Percentiles rank a stretch among this genome's conserved stretches.
Conservation (phyloP, 2,329 filamentous ascomycete genomes). For the Epichloe glyceriae region DNA sequence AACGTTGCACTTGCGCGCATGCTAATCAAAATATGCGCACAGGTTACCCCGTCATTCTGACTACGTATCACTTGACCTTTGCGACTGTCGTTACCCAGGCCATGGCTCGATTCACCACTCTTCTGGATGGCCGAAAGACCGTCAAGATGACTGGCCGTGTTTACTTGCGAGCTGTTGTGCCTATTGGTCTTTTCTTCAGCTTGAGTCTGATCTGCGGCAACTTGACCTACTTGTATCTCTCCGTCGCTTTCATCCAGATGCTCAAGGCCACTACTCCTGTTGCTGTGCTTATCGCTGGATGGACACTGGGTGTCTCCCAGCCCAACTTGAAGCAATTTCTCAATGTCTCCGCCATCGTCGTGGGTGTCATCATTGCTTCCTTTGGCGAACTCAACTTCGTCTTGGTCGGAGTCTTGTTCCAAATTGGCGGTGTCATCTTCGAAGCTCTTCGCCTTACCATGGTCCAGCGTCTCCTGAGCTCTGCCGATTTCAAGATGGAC, state of each 20-base stretch:
- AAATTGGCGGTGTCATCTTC: constrained; percentile 65
- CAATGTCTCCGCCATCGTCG: constrained; percentile 88
- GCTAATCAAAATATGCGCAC: constrained; percentile 4
- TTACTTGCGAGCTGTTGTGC: constrained; percentile 85
- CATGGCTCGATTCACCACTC: constrained; percentile 74
- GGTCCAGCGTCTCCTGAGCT: constrained; percentile 72
- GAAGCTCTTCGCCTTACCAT: constrained; percentile 74
- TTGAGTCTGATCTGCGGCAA: constrained; percentile 94
- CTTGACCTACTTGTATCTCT: constrained; percentile 87
- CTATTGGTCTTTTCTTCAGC: constrained; percentile 92
- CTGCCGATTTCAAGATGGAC: constrained; percentile 83
- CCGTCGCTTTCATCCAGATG: constrained; percentile 98
- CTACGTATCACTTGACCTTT: constrained; percentile 90
- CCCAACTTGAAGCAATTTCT: constrained; percentile 77
- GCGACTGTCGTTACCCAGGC: constrained; percentile 90
- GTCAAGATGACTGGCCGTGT: constrained; percentile 95
- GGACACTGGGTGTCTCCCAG: constrained; percentile 72
- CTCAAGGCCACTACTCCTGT: constrained; percentile 97
- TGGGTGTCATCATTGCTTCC: constrained; percentile 89
- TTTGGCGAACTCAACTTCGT: constrained; percentile 94
- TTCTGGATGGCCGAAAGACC: constrained; percentile 87
- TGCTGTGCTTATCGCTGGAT: constrained; percentile 79
- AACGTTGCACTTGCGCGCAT: neutral
- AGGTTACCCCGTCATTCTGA: constrained; percentile 70
- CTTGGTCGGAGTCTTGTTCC: constrained; percentile 64